These are phyloP conservation scores for Kodamaea sp. DNA, from an alignment of 1,139 yeast genomes.

Conservation along the genomic window DNA sequence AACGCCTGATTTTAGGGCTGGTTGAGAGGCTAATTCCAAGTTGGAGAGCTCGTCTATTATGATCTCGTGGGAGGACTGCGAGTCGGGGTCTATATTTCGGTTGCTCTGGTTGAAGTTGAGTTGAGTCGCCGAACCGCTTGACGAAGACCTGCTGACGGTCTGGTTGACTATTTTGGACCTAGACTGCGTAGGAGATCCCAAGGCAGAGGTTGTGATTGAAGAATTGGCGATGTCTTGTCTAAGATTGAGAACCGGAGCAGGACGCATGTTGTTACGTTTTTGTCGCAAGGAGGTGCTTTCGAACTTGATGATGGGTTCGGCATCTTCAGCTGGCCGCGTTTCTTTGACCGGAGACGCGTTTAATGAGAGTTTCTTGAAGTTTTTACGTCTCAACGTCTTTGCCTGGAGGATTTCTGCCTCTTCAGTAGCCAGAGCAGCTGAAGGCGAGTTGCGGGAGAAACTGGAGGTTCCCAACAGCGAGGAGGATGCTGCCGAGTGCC, in stretches of 20 bases:
- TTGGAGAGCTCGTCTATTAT: constrained; percentile 35
- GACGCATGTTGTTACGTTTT: constrained; percentile 17
- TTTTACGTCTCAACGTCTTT: constrained; percentile 69
- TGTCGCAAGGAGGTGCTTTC: constrained; percentile 15
- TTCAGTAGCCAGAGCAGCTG: constrained; percentile 5
- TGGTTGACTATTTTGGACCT: constrained; percentile 9
- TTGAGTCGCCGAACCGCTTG: constrained; percentile 4
- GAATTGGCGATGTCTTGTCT: constrained; percentile 1
- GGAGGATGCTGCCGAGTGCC: background rate
- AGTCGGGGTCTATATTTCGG: constrained; percentile 33
- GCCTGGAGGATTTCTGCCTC: constrained; percentile 37
- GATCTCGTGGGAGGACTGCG: constrained; percentile 22
- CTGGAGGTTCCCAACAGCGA: background rate
- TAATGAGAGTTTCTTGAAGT: constrained; percentile 69
- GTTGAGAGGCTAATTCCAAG: constrained; percentile 20
- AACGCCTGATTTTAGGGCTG: constrained; percentile 1
- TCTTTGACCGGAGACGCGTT: constrained; percentile 17
- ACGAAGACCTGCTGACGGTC: constrained; percentile 6
- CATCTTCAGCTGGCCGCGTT: constrained; percentile 3
- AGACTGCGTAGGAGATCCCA: background rate
- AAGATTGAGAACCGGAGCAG: constrained; percentile 22
- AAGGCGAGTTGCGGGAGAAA: constrained; percentile 2
- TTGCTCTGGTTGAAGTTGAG: constrained; percentile 23
- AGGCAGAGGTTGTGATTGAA: background rate
- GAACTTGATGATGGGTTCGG: constrained; percentile 6